These are phyloP conservation scores for Nicotiana sylvestris DNA, from an alignment of 257 asterid species.

Conservation along the genomic window DNA sequence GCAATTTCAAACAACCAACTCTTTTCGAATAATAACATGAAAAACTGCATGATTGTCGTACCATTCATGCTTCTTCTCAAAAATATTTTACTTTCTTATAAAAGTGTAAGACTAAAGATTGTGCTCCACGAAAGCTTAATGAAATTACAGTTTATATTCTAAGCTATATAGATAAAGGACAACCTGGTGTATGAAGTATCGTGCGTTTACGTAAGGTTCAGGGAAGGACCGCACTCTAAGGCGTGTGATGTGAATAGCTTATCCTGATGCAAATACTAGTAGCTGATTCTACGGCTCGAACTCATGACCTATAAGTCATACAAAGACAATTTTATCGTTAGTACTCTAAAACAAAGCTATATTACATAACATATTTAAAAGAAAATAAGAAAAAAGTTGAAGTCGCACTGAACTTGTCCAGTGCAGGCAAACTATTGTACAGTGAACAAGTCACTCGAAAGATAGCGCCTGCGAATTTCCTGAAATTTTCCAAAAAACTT, in stretches of 20 bases:
- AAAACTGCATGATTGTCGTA: neutral
- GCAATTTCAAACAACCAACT: neutral
- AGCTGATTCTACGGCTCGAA: too few species aligned
- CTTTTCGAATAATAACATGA: neutral
- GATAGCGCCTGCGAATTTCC: too few species aligned
- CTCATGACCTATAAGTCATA: too few species aligned
- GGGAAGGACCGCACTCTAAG: too few species aligned
- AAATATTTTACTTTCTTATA: neutral
- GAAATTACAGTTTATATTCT: neutral
- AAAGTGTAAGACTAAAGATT: neutral
- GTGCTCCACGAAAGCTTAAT: neutral
- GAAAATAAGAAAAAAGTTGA: neutral
- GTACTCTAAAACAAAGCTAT: too few species aligned
- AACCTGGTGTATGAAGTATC: too few species aligned
- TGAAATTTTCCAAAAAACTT: neutral
- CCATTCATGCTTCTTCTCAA: neutral
- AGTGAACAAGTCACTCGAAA: too few species aligned
- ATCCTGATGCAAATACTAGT: too few species aligned
- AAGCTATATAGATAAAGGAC: neutral
- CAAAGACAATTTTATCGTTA: too few species aligned
- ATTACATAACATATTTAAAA: neutral
- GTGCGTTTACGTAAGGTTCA: rapidly evolving
- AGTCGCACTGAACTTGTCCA: too few species aligned
- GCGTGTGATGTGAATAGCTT: too few species aligned
- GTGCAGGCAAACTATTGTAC: too few species aligned